phyloP scores from a whole-genome alignment of 1,139 yeast genomes.

The Taiozyma sp. region DNA sequence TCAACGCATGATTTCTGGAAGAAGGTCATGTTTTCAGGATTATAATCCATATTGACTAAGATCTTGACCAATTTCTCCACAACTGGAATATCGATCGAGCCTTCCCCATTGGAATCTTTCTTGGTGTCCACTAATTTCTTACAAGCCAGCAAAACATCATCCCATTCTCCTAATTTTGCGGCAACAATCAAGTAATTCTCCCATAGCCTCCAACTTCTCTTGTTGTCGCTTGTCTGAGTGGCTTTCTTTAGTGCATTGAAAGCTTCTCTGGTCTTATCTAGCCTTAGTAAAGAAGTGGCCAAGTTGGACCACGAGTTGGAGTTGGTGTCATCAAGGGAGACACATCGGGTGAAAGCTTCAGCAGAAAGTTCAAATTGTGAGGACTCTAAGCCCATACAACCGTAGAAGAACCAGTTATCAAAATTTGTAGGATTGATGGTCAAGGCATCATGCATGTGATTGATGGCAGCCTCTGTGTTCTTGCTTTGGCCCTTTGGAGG shows the following conservation, averaged over 20 bases:
- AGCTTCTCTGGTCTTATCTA: conserved; percentile 69
- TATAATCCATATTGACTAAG: conserved; percentile 48
- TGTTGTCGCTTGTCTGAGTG: conserved; percentile 59
- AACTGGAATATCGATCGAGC: conserved; percentile 69
- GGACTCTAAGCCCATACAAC: conserved; percentile 82
- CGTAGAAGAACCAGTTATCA: conserved; percentile 90
- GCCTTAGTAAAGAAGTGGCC: conserved; percentile 70
- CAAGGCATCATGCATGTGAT: conserved; percentile 72
- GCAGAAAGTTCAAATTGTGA: conserved; percentile 75
- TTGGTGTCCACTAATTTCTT: conserved; percentile 54
- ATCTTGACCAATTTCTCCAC: conserved; percentile 71
- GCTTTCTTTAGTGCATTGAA: conserved; percentile 82
- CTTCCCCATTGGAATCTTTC: conserved; percentile 53
- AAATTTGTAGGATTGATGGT: conserved; percentile 70
- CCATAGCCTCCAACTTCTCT: conserved; percentile 85
- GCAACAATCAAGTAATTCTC: conserved; percentile 85
- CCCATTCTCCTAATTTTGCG: conserved; percentile 78
- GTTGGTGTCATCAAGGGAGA: conserved; percentile 77
- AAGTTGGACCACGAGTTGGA: conserved; percentile 93
- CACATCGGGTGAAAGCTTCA: conserved; percentile 91
- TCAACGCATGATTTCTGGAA: conserved; percentile 68
- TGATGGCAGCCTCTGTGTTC: conserved; percentile 52
- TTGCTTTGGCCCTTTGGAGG: conserved; percentile 59
- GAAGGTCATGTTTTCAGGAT: conserved; percentile 40
- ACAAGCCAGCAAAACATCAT: conserved; percentile 74